Conservation (phyloP, 192 early-diverging fungal species). For the Rhizoclosmatium globosum region DNA sequence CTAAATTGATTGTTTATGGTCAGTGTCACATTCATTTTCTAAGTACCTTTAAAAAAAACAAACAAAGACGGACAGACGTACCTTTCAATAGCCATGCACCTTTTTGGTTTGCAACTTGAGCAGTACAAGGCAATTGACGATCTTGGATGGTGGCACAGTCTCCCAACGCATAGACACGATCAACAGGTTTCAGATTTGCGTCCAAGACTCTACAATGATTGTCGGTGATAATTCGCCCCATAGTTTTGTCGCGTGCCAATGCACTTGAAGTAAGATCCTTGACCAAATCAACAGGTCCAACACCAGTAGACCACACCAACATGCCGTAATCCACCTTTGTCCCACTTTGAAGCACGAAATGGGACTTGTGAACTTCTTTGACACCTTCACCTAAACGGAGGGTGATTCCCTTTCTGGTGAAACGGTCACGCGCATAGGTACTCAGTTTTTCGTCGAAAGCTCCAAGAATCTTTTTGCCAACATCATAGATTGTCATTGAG, state of each 20-base stretch:
- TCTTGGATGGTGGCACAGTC: constrained; percentile 89
- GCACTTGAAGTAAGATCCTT: not conserved
- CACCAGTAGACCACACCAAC: constrained; percentile 80
- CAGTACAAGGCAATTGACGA: constrained; percentile 79
- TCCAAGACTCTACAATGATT: constrained; percentile 76
- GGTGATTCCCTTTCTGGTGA: constrained; percentile 77
- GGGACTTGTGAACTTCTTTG: constrained; percentile 60
- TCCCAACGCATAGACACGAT: constrained; percentile 67
- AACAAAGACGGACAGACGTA: not conserved
- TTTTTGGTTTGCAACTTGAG: constrained; percentile 87
- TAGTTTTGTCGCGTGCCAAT: not conserved
- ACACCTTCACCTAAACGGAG: constrained; percentile 68
- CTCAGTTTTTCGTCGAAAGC: constrained; percentile 80
- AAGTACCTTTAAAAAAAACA: not conserved
- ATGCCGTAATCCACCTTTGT: constrained; percentile 49
- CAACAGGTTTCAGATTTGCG: constrained; percentile 54
- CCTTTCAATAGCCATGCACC: constrained; percentile 69
- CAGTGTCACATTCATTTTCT: not conserved
- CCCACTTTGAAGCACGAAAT: constrained; percentile 39
- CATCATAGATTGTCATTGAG: constrained; percentile 79
- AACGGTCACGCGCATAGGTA: constrained; percentile 77
- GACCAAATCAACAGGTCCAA: constrained; percentile 33
- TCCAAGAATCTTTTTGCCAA: constrained; percentile 81
- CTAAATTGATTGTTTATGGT: not conserved
- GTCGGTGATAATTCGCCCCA: constrained; percentile 68